These are phyloP conservation scores for Claviceps arundinis DNA, from an alignment of 2,329 filamentous ascomycete genomes.

Conservation along the genomic window DNA sequence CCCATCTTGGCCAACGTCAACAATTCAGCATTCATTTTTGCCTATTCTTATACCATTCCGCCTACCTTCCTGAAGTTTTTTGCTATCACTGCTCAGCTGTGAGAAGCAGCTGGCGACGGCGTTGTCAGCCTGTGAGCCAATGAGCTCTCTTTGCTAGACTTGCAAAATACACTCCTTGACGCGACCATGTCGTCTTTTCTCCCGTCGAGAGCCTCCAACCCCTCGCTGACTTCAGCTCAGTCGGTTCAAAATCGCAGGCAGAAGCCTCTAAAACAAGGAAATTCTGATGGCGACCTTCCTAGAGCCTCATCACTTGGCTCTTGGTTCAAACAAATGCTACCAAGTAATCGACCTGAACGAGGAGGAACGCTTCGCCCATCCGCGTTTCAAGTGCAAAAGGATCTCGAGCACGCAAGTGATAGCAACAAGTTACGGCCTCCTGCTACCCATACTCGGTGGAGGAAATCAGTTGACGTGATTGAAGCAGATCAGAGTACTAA, in stretches of 20 bases:
- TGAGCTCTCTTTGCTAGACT: neutral
- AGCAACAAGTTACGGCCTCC: conserved; percentile 3
- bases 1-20: neutral
- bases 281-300: neutral
- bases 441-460: conserved; percentile 6
- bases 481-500: conserved; percentile 19
- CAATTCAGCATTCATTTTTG: neutral
- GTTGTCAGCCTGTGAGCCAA: neutral
- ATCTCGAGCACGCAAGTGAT: conserved; percentile 1
- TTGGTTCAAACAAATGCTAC: conserved; percentile 33
- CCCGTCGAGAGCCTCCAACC: conserved; percentile 8
- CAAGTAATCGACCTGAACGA: conserved; percentile 34
- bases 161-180: neutral
- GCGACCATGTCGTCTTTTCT: conserved; percentile 12
- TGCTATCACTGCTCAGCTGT: neutral
- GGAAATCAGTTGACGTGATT: conserved; percentile 9
- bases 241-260: neutral
- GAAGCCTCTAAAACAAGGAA: neutral
- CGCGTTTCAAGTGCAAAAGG: conserved; percentile 16
- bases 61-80: neutral
- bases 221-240: conserved; percentile 7
- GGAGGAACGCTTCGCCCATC: conserved; percentile 31
- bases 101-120: neutral
- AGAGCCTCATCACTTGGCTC: conserved; percentile 19
- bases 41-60: neutral